A percentile compares a stretch with the other conserved stretches of the same genome.
These are phyloP conservation scores for Zizania palustris DNA, from an alignment of 202 grass and related monocot species.

Conservation along the genomic window DNA sequence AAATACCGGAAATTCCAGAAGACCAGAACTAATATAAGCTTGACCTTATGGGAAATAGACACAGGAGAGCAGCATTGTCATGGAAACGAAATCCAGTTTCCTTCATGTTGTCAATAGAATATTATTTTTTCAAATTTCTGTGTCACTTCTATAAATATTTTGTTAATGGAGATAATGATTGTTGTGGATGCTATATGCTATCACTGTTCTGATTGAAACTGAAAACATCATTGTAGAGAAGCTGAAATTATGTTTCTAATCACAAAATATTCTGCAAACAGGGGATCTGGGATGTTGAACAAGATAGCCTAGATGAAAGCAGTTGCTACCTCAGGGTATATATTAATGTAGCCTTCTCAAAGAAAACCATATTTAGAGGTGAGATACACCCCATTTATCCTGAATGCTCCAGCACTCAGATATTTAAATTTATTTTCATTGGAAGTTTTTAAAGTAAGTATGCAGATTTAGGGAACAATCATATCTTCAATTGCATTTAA, in stretches of 20 bases:
- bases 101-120: slow-evolving; percentile 9
- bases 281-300: slow-evolving; percentile 88
- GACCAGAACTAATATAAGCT: background rate
- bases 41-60: background rate
- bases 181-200: slow-evolving; percentile 13
- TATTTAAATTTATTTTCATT: background rate
- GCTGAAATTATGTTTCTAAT: slow-evolving; percentile 8
- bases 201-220: background rate
- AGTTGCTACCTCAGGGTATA: slow-evolving; percentile 75
- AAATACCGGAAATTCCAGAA: background rate
- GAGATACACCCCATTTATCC: slow-evolving; percentile 22
- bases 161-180: background rate
- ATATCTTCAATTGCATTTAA: background rate
- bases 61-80: background rate
- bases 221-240: slow-evolving; percentile 14
- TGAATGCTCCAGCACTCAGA: slow-evolving; percentile 30
- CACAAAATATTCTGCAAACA: slow-evolving; percentile 42
- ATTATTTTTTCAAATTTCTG: background rate
- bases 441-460: background rate
- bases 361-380: slow-evolving; percentile 98
- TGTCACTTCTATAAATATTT: background rate
- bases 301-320: slow-evolving; percentile 59
- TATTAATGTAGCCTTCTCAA: slow-evolving; percentile 75
- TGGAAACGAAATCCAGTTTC: slow-evolving; percentile 13
- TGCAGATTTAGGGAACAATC: too few species aligned